phyloP scores from a whole-genome alignment of 2,329 filamentous ascomycete species.

The Thyridium curvatum region DNA sequence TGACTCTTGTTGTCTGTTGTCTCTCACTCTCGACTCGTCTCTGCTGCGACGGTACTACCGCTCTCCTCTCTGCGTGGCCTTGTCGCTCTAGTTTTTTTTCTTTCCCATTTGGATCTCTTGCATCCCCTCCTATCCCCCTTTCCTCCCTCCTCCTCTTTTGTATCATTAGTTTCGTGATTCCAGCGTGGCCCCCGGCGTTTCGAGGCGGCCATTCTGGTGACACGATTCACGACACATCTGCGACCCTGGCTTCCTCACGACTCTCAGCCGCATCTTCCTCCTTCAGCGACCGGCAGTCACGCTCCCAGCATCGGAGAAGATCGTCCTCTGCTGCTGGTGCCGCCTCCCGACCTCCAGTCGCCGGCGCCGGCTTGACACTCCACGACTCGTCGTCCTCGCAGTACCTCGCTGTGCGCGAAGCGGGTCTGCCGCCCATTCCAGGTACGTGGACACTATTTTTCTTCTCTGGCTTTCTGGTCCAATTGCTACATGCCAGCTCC shows the following conservation, averaged over 20 bases:
- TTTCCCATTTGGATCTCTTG: not conserved
- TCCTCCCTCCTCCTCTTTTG: too few relatives aligned
- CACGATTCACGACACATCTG: constrained; percentile 15
- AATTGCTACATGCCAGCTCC: constrained; percentile 6
- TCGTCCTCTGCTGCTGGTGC: constrained; percentile 22
- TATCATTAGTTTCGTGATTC: not conserved
- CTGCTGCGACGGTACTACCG: too few relatives aligned
- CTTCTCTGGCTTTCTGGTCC: constrained; percentile 9
- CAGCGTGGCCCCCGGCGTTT: constrained; percentile 13
- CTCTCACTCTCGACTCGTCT: not conserved
- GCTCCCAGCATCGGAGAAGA: constrained; percentile 43
- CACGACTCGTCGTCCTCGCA: constrained; percentile 21
- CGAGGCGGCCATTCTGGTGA: constrained; percentile 13
- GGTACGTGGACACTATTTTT: constrained; percentile 34
- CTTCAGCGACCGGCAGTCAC: constrained; percentile 40
- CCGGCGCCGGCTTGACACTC: constrained; percentile 15
- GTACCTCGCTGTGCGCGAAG: constrained; percentile 23
- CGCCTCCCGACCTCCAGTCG: constrained; percentile 23
- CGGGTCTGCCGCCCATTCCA: constrained; percentile 43
- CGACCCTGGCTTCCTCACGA: constrained; percentile 46
- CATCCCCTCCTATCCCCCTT: not conserved
- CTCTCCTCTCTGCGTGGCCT: too few relatives aligned
- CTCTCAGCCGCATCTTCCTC: constrained; percentile 43
- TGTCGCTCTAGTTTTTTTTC: too few relatives aligned
- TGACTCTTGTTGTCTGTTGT: too few relatives aligned